These are phyloP conservation scores for Trichoderma sp. DNA, from an alignment of 2,329 filamentous ascomycete genomes.

Conservation along the genomic window DNA sequence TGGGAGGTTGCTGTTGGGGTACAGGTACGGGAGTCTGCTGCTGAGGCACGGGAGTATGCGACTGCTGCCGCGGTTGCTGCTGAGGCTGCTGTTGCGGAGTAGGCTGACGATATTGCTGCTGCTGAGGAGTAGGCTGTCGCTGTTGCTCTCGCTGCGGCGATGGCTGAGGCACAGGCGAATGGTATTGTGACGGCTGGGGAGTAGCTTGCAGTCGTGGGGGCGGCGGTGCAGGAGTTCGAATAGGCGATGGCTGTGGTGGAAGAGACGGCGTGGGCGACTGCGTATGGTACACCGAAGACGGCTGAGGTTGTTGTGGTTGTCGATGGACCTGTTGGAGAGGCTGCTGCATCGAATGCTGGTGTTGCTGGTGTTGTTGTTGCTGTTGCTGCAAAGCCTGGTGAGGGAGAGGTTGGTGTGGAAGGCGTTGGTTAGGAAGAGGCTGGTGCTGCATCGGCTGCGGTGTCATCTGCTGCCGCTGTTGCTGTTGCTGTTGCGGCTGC, in stretches of 20 bases:
- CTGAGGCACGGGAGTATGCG: constrained; percentile 33
- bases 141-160: constrained; percentile 18
- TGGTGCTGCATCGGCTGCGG: constrained; percentile 35
- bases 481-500: constrained; percentile 36
- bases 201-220: constrained; percentile 30
- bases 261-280: constrained; percentile 34
- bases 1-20: constrained; percentile 25
- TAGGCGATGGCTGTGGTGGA: constrained; percentile 25
- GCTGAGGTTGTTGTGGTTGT: constrained; percentile 36
- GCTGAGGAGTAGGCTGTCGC: constrained; percentile 7
- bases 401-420: constrained; percentile 41
- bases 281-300: constrained; percentile 37
- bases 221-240: constrained; percentile 30
- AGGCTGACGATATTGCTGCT: constrained; percentile 25
- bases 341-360: constrained; percentile 28
- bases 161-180: constrained; percentile 17
- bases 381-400: constrained; percentile 41
- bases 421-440: constrained; percentile 36
- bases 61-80: constrained; percentile 30
- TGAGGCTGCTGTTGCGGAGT: constrained; percentile 31
- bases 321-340: constrained; percentile 35
- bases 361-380: constrained; percentile 37
- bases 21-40: constrained; percentile 36
- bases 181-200: constrained; percentile 25
- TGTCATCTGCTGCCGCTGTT: constrained; percentile 28